Conservation (phyloP, 306 rosid species). For the Purshia tridentata region DNA sequence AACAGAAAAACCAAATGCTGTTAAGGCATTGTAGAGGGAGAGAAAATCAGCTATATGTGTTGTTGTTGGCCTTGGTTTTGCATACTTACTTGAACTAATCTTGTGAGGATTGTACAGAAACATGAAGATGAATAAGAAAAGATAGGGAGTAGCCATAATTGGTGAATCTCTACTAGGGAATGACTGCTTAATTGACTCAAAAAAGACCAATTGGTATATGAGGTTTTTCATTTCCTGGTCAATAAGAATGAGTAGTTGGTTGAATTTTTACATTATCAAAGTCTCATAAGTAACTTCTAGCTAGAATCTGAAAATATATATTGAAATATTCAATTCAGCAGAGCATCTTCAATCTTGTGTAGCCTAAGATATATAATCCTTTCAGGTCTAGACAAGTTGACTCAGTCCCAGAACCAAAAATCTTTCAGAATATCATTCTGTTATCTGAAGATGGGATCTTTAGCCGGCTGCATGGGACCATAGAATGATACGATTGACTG, state of each 20-base stretch:
- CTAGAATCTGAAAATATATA: too few relatives aligned
- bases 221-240: too few relatives aligned
- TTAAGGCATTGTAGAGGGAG: not conserved
- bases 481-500: not conserved
- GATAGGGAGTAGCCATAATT: not conserved
- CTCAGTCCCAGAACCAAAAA: not conserved
- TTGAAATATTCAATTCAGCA: not conserved
- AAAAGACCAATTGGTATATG: not conserved
- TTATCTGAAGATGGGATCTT: not conserved
- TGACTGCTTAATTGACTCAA: too few relatives aligned
- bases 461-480: not conserved
- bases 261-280: too few relatives aligned
- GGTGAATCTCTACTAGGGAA: not conserved
- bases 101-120: not conserved
- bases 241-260: too few relatives aligned
- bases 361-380: slow-evolving; percentile 1
- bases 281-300: too few relatives aligned
- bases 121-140: not conserved
- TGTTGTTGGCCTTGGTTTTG: not conserved
- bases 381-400: not conserved
- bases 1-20: not conserved
- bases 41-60: too few relatives aligned
- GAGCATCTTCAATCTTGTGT: not conserved
- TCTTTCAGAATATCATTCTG: not conserved
- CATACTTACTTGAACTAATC: slow-evolving; percentile 2